phyloP scores from a whole-genome alignment of 1,284 basidiomycete species.

The Fomitopsis schrenkii region DNA sequence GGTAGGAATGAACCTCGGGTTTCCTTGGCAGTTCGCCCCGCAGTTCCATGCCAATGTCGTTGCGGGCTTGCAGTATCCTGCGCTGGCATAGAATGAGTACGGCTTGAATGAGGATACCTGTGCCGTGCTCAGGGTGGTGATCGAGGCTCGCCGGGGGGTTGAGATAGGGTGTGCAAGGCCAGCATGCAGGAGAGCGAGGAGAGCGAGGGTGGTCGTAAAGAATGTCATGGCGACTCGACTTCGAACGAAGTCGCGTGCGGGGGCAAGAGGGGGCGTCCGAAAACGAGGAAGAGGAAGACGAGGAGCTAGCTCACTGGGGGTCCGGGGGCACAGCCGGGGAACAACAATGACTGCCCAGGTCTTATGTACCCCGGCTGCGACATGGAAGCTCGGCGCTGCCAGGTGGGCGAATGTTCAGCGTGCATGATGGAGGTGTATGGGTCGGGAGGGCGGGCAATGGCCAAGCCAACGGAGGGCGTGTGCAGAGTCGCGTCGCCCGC shows the following conservation, averaged over 20 bases:
- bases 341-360: not conserved
- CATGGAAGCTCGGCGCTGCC: too few relatives aligned
- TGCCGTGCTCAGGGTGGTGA: constrained; percentile 35
- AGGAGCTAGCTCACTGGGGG: too few relatives aligned
- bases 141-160: constrained; percentile 16
- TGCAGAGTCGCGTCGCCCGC: too few relatives aligned
- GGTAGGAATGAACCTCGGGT: constrained; percentile 47
- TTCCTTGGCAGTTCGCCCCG: constrained; percentile 49
- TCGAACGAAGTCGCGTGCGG: not conserved
- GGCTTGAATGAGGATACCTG: constrained; percentile 46
- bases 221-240: not conserved
- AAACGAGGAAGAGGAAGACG: not conserved
- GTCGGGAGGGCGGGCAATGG: too few relatives aligned
- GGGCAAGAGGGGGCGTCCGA: too few relatives aligned
- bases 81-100: constrained; percentile 51
- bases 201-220: not conserved
- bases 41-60: constrained; percentile 51
- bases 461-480: too few relatives aligned
- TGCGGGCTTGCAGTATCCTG: constrained; percentile 48
- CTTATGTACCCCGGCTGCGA: not conserved
- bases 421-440: too few relatives aligned
- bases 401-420: too few relatives aligned
- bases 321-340: too few relatives aligned
- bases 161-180: not conserved
- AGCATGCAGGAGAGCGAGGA: not conserved